Percentiles rank a stretch among this genome's conserved stretches.
These are phyloP conservation scores for Hansfordia pulvinata DNA, from an alignment of 2,329 filamentous ascomycete genomes.

Conservation along the genomic window DNA sequence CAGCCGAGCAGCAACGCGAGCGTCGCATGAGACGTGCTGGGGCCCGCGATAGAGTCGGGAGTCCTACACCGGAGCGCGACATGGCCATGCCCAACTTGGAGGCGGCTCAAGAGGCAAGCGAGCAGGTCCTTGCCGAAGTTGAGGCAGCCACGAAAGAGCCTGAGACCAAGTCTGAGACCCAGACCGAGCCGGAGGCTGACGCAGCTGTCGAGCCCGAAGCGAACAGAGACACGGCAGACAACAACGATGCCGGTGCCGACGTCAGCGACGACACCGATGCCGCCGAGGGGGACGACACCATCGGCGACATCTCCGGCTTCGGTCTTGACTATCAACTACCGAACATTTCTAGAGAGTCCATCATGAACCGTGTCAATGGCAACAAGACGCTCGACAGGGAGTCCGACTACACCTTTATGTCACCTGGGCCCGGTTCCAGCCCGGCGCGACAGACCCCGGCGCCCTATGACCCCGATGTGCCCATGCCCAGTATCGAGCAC, in stretches of 20 bases:
- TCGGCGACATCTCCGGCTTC: slow-evolving; percentile 45
- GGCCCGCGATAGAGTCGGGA: slow-evolving; percentile 29
- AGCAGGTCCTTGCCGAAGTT: too few species aligned
- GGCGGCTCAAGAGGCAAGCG: too few species aligned
- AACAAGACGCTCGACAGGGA: slow-evolving; percentile 39
- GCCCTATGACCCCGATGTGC: slow-evolving; percentile 75
- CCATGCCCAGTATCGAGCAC: slow-evolving; percentile 66
- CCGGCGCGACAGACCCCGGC: slow-evolving; percentile 42
- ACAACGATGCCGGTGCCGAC: slow-evolving; percentile 7
- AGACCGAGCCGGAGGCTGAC: slow-evolving; percentile 9
- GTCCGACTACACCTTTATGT: slow-evolving; percentile 51
- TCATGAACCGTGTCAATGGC: slow-evolving; percentile 74
- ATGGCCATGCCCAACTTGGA: slow-evolving; percentile 10
- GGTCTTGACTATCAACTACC: slow-evolving; percentile 52
- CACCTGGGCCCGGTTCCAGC: slow-evolving; percentile 43
- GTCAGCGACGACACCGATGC: slow-evolving; percentile 11
- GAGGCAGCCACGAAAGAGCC: too few species aligned
- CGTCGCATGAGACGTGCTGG: slow-evolving; percentile 53
- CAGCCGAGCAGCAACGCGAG: slow-evolving; percentile 53
- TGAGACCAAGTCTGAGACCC: too few species aligned
- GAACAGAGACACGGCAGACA: too few species aligned
- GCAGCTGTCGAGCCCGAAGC: too few species aligned
- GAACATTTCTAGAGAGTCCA: slow-evolving; percentile 86
- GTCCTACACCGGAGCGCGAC: slow-evolving; percentile 29
- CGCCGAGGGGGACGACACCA: slow-evolving; percentile 44